Conservation (phyloP, 129 eudicot genomes). For the Chrysanthemum makinoi region DNA sequence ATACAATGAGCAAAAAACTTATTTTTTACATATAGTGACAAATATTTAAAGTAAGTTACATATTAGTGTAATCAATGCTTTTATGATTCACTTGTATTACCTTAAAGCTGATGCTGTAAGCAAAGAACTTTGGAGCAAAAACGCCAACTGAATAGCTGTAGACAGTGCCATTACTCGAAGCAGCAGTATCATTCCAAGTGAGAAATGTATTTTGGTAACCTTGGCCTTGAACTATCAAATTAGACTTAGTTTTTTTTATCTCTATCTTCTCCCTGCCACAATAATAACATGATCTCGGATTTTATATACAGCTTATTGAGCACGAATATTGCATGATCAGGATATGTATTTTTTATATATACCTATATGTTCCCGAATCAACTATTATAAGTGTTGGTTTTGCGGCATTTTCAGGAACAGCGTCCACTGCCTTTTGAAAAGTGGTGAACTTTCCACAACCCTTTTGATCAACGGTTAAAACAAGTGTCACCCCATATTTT, state of each 20-base stretch:
- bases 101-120: slow-evolving; percentile 76
- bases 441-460: slow-evolving; percentile 78
- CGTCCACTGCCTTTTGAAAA: slow-evolving; percentile 74
- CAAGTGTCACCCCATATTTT: slow-evolving; percentile 44
- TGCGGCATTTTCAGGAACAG: slow-evolving; percentile 48
- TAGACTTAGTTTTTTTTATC: slow-evolving; percentile 50
- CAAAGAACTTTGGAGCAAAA: slow-evolving; percentile 52
- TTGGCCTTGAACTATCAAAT: slow-evolving; percentile 73
- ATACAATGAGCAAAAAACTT: too few species aligned
- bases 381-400: slow-evolving; percentile 58
- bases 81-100: slow-evolving; percentile 34
- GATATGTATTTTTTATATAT: background rate
- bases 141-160: slow-evolving; percentile 54
- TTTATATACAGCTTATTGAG: background rate
- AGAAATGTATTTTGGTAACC: slow-evolving; percentile 61
- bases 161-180: slow-evolving; percentile 61
- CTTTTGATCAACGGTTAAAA: slow-evolving; percentile 52
- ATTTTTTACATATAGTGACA: too few species aligned
- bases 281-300: slow-evolving; percentile 10
- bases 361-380: slow-evolving; percentile 78
- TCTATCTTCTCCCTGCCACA: slow-evolving; percentile 74
- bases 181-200: slow-evolving; percentile 75
- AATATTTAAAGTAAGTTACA: too few species aligned
- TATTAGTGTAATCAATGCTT: too few species aligned
- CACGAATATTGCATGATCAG: slow-evolving; percentile 10